Evolutionary conservation across 2,329 filamentous ascomycete species (phyloP).

Genomic region (Cercospora sp.): DNA sequence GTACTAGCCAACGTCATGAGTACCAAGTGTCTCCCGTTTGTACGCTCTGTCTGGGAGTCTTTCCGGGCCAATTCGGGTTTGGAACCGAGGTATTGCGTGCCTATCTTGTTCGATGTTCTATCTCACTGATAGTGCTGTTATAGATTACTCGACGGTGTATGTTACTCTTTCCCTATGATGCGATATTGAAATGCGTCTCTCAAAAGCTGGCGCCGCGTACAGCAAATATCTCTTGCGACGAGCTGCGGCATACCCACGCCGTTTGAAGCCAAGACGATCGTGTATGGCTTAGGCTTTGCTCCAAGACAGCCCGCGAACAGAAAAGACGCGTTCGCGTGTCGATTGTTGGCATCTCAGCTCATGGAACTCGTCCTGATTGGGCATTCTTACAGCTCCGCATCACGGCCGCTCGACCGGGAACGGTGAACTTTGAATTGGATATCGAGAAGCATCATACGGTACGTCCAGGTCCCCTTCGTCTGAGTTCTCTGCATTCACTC

Average conservation of each 20-base stretch:
- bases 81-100: conserved; percentile 69
- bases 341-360: background rate
- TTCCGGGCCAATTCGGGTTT: conserved; percentile 84
- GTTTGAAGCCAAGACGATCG: background rate
- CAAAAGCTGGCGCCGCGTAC: background rate
- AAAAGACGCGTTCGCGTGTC: background rate
- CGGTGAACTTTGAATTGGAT: conserved; percentile 73
- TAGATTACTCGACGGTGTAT: conserved; percentile 45
- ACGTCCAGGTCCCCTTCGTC: conserved; percentile 27
- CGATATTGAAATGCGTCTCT: background rate
- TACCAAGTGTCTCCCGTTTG: conserved; percentile 34
- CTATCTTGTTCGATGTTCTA: background rate
- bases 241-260: background rate
- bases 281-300: background rate
- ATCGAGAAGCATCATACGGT: conserved; percentile 76
- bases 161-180: conserved; percentile 2
- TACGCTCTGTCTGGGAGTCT: conserved; percentile 50
- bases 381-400: conserved; percentile 60
- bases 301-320: background rate
- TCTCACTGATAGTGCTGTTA: background rate
- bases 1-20: background rate
- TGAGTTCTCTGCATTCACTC: too few relatives aligned
- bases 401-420: conserved; percentile 63
- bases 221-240: background rate
- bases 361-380: background rate